Conservation (phyloP, 352 stramenopile species). For the Phytophthora chlamydospora region DNA sequence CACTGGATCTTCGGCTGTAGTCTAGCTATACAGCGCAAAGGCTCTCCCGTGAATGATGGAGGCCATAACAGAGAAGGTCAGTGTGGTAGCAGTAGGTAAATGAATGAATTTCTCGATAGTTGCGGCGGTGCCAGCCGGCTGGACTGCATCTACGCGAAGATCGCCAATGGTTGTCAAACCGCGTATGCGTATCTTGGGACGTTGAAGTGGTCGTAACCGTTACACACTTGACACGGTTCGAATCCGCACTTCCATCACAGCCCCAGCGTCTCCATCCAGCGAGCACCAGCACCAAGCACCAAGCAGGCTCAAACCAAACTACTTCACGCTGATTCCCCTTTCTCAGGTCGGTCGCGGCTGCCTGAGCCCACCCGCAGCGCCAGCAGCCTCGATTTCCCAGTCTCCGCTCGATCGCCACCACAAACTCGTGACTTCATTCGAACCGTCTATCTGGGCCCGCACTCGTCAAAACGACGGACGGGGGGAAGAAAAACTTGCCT, state of each 20-base stretch:
- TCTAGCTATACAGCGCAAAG: too few relatives aligned
- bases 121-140: too few relatives aligned
- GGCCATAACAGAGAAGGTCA: conserved; percentile 25
- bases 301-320: conserved; percentile 3
- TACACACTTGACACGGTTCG: conserved; percentile 18
- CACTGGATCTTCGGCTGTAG: conserved; percentile 18
- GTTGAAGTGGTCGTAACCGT: conserved; percentile 33
- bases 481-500: conserved; percentile 1
- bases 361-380: conserved; percentile 13
- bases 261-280: too few relatives aligned
- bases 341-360: conserved; percentile 21
- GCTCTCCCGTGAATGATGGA: too few relatives aligned
- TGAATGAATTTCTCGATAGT: too few relatives aligned
- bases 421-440: not conserved
- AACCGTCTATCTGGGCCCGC: conserved; percentile 38
- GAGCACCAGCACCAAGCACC: conserved; percentile 2
- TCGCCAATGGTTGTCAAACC: conserved; percentile 7
- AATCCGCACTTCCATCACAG: conserved; percentile 2
- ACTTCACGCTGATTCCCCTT: conserved; percentile 22
- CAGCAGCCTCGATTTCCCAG: conserved; percentile 5
- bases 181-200: conserved; percentile 6
- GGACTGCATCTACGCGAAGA: conserved; percentile 9
- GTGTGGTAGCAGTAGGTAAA: too few relatives aligned
- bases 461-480: conserved; percentile 30
- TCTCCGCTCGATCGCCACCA: conserved; percentile 1